Evolutionary conservation across 441 rosid genomes (phyloP).

Genomic region (Eugenia klotzschiana): DNA sequence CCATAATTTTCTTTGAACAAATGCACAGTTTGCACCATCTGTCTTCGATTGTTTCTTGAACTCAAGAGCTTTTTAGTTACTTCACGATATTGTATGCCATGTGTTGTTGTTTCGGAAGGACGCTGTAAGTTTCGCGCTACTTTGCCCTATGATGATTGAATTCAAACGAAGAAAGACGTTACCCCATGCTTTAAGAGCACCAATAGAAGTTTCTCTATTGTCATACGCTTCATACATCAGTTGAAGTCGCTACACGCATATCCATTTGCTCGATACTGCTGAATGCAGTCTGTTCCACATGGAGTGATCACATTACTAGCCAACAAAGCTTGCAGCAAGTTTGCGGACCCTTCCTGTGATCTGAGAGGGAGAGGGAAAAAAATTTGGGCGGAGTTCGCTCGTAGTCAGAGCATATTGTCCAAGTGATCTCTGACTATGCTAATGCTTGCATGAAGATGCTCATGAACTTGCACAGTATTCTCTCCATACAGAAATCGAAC

Average conservation of each 20-base stretch:
- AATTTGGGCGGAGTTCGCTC: neutral
- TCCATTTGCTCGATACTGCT: neutral
- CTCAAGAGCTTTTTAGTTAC: neutral
- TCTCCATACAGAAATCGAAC: neutral
- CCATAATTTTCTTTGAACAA: neutral
- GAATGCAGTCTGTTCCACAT: neutral
- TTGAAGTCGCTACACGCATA: neutral
- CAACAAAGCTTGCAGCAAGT: neutral
- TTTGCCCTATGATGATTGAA: neutral
- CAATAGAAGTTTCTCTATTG: neutral
- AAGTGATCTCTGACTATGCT: neutral
- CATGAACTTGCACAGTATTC: neutral
- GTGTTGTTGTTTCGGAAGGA: neutral
- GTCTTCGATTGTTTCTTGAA: neutral
- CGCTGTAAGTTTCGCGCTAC: neutral
- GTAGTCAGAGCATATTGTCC: neutral
- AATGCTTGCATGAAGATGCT: neutral
- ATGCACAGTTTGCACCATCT: neutral
- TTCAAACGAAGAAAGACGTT: neutral
- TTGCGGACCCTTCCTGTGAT: neutral
- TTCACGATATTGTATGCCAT: neutral
- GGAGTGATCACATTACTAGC: neutral
- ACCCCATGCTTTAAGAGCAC: neutral
- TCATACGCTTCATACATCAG: neutral
- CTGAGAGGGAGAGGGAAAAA: neutral